Evolutionary conservation across 1,284 basidiomycete genomes (phyloP), one percentile per base, ranked within the genome.

Genomic region (Austroboletus novae-zelandiae): DNA sequence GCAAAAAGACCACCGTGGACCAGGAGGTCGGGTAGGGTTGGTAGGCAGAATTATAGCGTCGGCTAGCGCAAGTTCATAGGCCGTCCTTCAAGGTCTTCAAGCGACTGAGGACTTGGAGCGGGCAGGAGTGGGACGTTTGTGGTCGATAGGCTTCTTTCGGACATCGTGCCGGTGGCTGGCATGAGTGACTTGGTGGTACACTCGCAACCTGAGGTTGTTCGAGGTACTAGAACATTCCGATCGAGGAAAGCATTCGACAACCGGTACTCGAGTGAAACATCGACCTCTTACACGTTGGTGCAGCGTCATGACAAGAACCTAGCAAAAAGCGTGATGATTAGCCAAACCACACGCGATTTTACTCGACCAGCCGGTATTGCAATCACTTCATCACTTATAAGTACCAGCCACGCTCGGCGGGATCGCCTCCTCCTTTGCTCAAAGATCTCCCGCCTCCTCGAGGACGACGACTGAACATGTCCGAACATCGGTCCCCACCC

Each of bases 371-470:
- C 47, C 55, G 40, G 50, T 23, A 59, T 63, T 41, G 6, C 47
- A 65, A 64, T 48, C 40, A 17, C 20, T 43, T 15, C 34, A 20
- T 13, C 47, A 39, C 44, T 40, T 50, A 54, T 58, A 57, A 64
- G 45, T 41, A 29, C 45, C 43, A 48, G 30, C 41, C 31, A 35
- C 30, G 11, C n/a, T 45, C 32, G 13, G 20, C 20, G 20, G 20
- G 20, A 23, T 23, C 31, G 31, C 31, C 14, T 9, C 31, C 3
- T 10, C 31, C 31, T 10, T 7, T 14, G 31, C 45, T 20, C 14
- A 15, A 11, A 2, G 27, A 36, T 36, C 48, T 20, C 18, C 11
- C 9, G n/a, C n/a, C 15, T 29, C 14, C 20, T 9, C 20, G 14
- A n/a, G 14, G 18, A 39, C 20, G 23, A 20, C 40, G 15, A 8